Evolutionary conservation across 2,329 filamentous ascomycete genomes (phyloP), one percentile per base, ranked within the genome.

Genomic region (Ascochyta clinopodiicola): DNA sequence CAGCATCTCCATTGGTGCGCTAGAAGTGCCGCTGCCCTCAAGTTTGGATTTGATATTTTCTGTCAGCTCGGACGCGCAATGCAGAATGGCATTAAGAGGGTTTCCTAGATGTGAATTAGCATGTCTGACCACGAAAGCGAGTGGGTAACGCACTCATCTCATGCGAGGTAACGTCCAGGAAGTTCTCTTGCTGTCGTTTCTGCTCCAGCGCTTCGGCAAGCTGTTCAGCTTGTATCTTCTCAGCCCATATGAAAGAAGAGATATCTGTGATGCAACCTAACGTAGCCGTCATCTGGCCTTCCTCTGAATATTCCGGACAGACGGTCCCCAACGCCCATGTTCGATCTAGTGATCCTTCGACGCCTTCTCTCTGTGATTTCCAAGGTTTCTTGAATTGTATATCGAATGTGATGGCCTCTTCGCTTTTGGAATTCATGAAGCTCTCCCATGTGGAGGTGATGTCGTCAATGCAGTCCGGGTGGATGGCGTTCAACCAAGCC

Each of bases 251-350:
- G 70, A 94, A 89, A 51, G 89, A 84, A n/a, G 88, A 91, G 61
- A 96, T 96, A 68, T 96, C 90, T 0, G 90, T 93, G 43, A 95
- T 88, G 66, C 86, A 89, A 43, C 89, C 89, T 63, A 92, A 91
- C 3, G 91, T 87, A 55, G 86, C 85, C 75, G 90, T 90, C 45
- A 92, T 80, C 17, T 78, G 77, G 5, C 88, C 88, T 22, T 84
- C 77, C 0, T 79, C 75, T 55, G 87, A 81, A 66, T 83, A 87
- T 63, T 92, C 89, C 0, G 88, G 89, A 63, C 88, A 91, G 0
- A 88, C 88, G 53, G 84, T 89, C 80, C 92, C 88, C 31, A 92
- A 73, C 1, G 88, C 88, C 89, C 89, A 92, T 0, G 88, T 90
- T 59, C 90, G 87, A 79, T 76, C 74, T 22, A 80, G 78, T 56